Evolutionary conservation across 345 rosid genomes (phyloP), one percentile per base, ranked within the genome.

Genomic region (Cardamine chenopodiifolia): DNA sequence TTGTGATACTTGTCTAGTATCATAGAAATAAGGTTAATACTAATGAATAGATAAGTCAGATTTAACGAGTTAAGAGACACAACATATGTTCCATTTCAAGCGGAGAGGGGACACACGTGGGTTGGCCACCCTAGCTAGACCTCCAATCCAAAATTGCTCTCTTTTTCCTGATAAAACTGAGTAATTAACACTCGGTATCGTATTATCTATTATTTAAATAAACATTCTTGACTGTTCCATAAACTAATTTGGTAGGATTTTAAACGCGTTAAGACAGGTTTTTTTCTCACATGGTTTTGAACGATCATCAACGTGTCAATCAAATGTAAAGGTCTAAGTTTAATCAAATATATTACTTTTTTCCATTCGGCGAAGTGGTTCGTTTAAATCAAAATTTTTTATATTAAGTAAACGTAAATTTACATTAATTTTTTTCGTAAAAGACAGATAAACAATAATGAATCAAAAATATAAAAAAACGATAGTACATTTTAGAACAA

Each of bases 71-170:
- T 71, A 25, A 65, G 19, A 77, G 72, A 65, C 77, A 77, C 64
- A 50, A 71, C 68, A 65, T 49, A 71, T 77, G 80, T 77, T 71
- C 68, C 80, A 71, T 65, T 71, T 77, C 70, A 78, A 73, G 66
- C 70, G 73, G 82, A 73, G 82, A 73, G 78, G 78, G 74, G 23
- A 73, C 82, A 73, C 75, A 78, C 82, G 78, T 78, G 82, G 75
- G 42, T 67, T 70, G 8, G 82, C 69, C 82, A 78, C 53, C 73
- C 61, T 68, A 54, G 74, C 72, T 71, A 61, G 22, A 62, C 55
- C 74, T 67, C 64, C 66, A 47, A 66, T 47, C 66, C 42, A 74
- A 74, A 66, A 75, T 20, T 67, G 34, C 23, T 58, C 34, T 57
- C 31, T 13, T 7, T 56, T 50, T 31, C 47, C n/a, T 53, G 14